Conservation (phyloP, 2,329 filamentous ascomycete species). For the Sordariomycetes sp. region DNA sequence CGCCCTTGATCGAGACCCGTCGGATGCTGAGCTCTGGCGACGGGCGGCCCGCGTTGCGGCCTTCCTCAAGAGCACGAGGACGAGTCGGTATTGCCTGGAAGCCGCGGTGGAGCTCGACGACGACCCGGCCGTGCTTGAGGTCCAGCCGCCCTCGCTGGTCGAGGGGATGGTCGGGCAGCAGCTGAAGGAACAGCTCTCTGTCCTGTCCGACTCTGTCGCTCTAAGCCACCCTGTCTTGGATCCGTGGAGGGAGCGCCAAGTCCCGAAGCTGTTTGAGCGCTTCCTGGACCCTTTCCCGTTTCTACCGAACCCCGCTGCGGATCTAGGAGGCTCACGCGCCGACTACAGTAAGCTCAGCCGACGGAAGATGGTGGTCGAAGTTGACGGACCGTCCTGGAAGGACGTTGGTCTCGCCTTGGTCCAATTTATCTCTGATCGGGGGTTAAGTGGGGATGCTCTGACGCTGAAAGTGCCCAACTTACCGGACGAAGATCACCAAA, state of each 20-base stretch:
- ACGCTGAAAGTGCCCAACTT: background rate
- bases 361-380: background rate
- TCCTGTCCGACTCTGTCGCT: conserved; percentile 44
- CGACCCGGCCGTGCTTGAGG: conserved; percentile 50
- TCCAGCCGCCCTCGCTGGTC: conserved; percentile 51
- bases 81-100: conserved; percentile 53
- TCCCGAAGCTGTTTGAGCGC: conserved; percentile 39
- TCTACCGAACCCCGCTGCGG: conserved; percentile 40
- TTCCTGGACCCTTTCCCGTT: conserved; percentile 53
- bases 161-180: conserved; percentile 54
- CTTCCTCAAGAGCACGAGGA: conserved; percentile 43
- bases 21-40: conserved; percentile 57
- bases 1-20: conserved; percentile 54
- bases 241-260: conserved; percentile 40
- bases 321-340: conserved; percentile 11
- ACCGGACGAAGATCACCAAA: conserved; percentile 8
- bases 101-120: conserved; percentile 58
- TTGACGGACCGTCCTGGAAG: conserved; percentile 2
- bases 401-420: conserved; percentile 2
- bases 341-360: background rate
- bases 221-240: conserved; percentile 50
- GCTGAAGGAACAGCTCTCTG: conserved; percentile 41
- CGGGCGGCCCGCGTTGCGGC: conserved; percentile 46
- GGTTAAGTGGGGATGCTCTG: background rate
- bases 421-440: background rate